Base-by-base conservation (phyloP, 805 yeast species). In the Pichia deserticola region DNA sequence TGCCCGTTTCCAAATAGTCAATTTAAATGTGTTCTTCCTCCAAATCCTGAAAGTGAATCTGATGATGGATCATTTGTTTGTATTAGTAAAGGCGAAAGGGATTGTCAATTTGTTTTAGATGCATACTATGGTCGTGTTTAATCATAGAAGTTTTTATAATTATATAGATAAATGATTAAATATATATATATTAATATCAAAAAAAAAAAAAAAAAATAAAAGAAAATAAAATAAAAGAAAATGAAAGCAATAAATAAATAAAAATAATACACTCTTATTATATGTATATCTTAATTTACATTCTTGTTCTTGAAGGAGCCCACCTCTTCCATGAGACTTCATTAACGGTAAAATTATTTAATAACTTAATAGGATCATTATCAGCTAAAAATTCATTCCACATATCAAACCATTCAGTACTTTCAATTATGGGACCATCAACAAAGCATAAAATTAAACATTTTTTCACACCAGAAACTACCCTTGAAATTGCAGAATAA, bases 1-100 rank as follows among this genome's bases (percentile, higher is more conserved):
- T 93, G 99, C 64, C 89, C 88, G 3, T 92, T 80, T 61, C 93
- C 96, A 1, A 79, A 81, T 51, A 82, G 95, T 1, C 96, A 92
- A 63, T 60, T 86, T 53, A 85, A 87, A 60, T 93, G 99, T 65
- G 62, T 76, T 2, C 69, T 87, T 39, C 95, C 97, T 0, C 47
- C 38, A 27, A 38, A 40, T 11, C 11, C 36, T 2, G 36, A 30
- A 4, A 25, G 27, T n/a, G 43, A 25, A 9, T 28, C 29, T 6
- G 30, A 35, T 6, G 45, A 79, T 20, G 67, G 72, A 34, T 77
- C 77, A 49, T 84, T 72, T 60, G 74, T 90, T 13, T 93, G 99
- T 65, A 84, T 93, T 40, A 85, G 97, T 25, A 86, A 84, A 57
- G 87, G 77, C 57, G 70, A 72, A 52, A 72, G 93, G 63, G 96